Percentiles rank a stretch among this genome's conserved stretches.
These are phyloP conservation scores for Tolypocladium tundrense DNA, from an alignment of 2,329 filamentous ascomycete genomes.

Conservation along the genomic window DNA sequence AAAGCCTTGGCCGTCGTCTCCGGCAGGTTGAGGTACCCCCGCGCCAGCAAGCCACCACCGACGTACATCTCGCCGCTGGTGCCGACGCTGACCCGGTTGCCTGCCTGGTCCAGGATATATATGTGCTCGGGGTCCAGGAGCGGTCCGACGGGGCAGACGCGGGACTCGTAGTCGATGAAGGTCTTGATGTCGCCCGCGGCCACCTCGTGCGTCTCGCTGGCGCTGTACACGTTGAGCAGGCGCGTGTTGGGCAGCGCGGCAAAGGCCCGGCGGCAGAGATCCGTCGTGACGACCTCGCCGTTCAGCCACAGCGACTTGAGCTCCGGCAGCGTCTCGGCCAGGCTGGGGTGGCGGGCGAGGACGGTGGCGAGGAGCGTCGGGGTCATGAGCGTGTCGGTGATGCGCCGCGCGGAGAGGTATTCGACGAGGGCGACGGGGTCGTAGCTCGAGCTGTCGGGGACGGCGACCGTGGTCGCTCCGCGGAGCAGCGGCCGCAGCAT, in stretches of 20 bases:
- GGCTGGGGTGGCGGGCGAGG: constrained; percentile 56
- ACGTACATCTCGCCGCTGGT: constrained; percentile 64
- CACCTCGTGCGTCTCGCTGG: constrained; percentile 73
- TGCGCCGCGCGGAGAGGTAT: constrained; percentile 51
- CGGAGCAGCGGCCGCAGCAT: constrained; percentile 67
- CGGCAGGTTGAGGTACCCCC: constrained; percentile 70
- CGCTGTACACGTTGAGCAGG: constrained; percentile 71
- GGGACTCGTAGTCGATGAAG: constrained; percentile 51
- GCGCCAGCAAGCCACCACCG: constrained; percentile 61
- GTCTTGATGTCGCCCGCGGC: constrained; percentile 65
- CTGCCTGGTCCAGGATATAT: constrained; percentile 63
- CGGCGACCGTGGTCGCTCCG: constrained; percentile 64
- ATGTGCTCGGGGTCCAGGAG: constrained; percentile 57
- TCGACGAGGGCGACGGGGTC: constrained; percentile 67
- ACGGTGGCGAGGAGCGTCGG: constrained; percentile 69
- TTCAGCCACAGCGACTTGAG: constrained; percentile 70
- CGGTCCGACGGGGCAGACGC: constrained; percentile 65
- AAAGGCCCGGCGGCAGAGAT: constrained; percentile 59
- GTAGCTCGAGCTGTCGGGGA: constrained; percentile 69
- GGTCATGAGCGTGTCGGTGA: constrained; percentile 78
- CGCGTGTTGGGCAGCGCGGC: constrained; percentile 58
- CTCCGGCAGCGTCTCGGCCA: constrained; percentile 52
- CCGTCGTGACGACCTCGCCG: constrained; percentile 72
- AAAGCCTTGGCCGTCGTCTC: constrained; percentile 69
- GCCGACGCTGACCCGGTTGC: constrained; percentile 52